These are phyloP conservation scores for Luzula sylvatica DNA, from an alignment of 176 grass and related monocot species.

Conservation along the genomic window DNA sequence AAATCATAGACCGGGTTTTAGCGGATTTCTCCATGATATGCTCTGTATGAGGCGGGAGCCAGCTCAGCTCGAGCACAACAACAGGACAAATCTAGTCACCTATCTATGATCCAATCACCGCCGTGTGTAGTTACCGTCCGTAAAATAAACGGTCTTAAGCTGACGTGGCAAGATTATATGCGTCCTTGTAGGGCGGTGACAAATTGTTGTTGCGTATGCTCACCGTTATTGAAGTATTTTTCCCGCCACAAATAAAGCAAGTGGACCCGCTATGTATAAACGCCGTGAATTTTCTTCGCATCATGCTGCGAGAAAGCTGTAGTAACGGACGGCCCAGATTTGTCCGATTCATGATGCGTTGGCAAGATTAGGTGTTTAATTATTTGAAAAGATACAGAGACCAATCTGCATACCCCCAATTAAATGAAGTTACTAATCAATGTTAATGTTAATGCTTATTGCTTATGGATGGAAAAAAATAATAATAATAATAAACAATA, in stretches of 20 bases:
- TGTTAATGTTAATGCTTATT: no score
- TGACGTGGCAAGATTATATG: not conserved
- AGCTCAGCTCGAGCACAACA: not conserved
- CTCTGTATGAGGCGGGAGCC: constrained; percentile 4
- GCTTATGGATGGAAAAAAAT: no score
- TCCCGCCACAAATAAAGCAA: constrained; percentile 15
- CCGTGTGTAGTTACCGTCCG: not conserved
- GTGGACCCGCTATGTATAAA: no score
- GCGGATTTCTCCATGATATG: not conserved
- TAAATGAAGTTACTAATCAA: no score
- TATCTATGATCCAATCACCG: not conserved
- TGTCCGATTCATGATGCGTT: not conserved
- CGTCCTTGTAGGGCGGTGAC: not conserved
- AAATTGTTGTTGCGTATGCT: not conserved
- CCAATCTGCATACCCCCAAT: no score
- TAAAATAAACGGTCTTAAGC: not conserved
- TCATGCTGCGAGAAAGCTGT: not conserved
- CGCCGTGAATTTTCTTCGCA: no score
- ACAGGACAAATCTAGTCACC: not conserved
- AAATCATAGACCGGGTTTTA: not conserved
- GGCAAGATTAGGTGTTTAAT: not conserved
- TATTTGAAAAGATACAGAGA: no score
- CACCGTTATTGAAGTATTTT: constrained; percentile 10
- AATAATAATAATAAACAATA: no score
- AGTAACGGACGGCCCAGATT: not conserved